phyloP scores from a whole-genome alignment of 2,329 filamentous ascomycete species.

The Periglandula ipomoeae region DNA sequence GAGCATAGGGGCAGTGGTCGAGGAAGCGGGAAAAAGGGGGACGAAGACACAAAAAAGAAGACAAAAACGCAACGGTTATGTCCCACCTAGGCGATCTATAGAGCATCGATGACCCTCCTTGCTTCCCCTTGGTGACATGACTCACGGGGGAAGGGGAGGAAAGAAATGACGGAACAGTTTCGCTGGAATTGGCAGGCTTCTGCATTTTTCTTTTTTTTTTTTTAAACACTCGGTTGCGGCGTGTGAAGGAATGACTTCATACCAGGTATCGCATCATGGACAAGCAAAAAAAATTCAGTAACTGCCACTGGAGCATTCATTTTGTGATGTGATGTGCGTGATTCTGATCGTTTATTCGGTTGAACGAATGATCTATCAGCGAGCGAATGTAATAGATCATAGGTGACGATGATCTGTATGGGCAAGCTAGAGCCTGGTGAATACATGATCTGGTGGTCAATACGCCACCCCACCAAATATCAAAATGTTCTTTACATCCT shows the following conservation, averaged over 20 bases:
- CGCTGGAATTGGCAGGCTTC: constrained; percentile 24
- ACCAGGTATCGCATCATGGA: constrained; percentile 42
- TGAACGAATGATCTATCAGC: not conserved
- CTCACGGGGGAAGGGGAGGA: not conserved
- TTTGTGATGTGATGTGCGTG: not conserved
- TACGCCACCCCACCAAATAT: too few species aligned
- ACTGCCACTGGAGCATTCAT: not conserved
- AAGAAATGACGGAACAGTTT: not conserved
- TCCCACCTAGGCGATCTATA: constrained; percentile 24
- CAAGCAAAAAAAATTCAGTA: constrained; percentile 18
- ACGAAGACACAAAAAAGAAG: constrained; percentile 15
- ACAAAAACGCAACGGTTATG: constrained; percentile 19
- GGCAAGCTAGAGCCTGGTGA: too few species aligned
- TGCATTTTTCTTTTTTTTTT: constrained; percentile 26
- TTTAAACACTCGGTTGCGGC: constrained; percentile 39
- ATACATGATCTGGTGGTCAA: too few species aligned
- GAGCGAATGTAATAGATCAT: too few species aligned
- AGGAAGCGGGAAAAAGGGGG: constrained; percentile 11
- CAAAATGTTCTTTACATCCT: too few species aligned
- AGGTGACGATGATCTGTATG: too few species aligned
- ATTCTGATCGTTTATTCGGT: not conserved
- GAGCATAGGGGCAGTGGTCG: not conserved
- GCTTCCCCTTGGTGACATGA: not conserved
- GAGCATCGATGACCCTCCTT: constrained; percentile 13
- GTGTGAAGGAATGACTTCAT: constrained; percentile 43